phyloP scores from a whole-genome alignment of 2,329 filamentous ascomycete species.

The Akanthomyces uredinophilus region DNA sequence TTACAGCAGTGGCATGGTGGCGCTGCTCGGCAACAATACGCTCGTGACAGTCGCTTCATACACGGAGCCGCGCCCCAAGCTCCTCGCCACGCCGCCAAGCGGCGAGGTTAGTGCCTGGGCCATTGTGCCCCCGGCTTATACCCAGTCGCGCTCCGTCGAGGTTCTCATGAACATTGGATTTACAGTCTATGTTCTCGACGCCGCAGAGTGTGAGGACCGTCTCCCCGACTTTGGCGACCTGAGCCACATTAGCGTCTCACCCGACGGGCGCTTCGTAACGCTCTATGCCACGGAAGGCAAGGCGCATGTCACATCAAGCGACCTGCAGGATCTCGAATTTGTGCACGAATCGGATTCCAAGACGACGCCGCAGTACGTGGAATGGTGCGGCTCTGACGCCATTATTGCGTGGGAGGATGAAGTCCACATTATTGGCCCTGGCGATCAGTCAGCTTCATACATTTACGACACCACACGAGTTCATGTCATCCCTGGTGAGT shows the following conservation, averaged over 20 bases:
- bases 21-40: conserved; percentile 80
- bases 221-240: conserved; percentile 90
- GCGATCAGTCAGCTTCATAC: conserved; percentile 68
- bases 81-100: conserved; percentile 70
- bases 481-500: conserved; percentile 72
- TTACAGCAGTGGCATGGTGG: conserved; percentile 89
- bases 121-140: conserved; percentile 80
- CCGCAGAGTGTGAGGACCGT: conserved; percentile 84
- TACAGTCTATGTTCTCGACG: conserved; percentile 83
- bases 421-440: conserved; percentile 85
- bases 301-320: conserved; percentile 88
- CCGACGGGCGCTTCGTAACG: conserved; percentile 82
- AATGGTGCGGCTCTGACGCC: conserved; percentile 96
- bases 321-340: conserved; percentile 87
- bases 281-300: conserved; percentile 82
- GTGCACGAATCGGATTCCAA: conserved; percentile 86
- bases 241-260: conserved; percentile 82
- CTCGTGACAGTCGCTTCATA: conserved; percentile 85
- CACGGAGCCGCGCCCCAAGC: conserved; percentile 80
- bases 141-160: conserved; percentile 88
- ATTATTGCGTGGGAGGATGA: conserved; percentile 98
- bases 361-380: conserved; percentile 78
- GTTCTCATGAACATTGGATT: conserved; percentile 79
- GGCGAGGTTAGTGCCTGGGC: conserved; percentile 84
- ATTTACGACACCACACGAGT: conserved; percentile 88